Base-by-base conservation (phyloP, 2,329 filamentous ascomycete species). In the Akanthomyces muscarius region DNA sequence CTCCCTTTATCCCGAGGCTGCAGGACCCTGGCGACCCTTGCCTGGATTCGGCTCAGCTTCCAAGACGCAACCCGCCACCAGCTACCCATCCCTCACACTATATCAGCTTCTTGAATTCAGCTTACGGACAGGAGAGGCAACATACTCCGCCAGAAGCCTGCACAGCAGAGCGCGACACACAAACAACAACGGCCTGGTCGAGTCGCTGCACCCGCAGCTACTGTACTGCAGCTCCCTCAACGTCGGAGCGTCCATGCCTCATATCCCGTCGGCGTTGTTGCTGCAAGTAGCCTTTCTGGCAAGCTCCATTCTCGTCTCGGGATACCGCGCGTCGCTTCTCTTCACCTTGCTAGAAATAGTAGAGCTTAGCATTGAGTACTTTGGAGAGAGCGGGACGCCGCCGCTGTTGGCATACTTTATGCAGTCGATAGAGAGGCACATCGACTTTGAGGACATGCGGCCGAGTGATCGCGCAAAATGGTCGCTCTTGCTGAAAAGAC, bases 1-100 rank as follows among this genome's bases (percentile, higher is more conserved):
- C 30, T 87, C 90, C 71, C 86, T 89, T 67, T 87, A 87, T 1
- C 75, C 88, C 23, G 89, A 91, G 69, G 88, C 91, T 74, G 91
- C 89, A 89, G 86, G 89, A 66, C 85, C 87, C 1, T 92, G 89
- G 89, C 79, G 80, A 21, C 83, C 86, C 30, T 78, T 79, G 64
- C 68, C 71, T 4, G 76, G 73, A 3, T 78, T 79, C 55, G 75
- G 76, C 5, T 51, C 64, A 5, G 50, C 52, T 18, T 28, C 42
- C 21, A 33, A 54, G 16, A 18, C 50, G 8, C 60, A 56, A 5
- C 30, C 60, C 5, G 44, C 44, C n/a, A 47, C 60, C 28, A 54
- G 42, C 41, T 55, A 50, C 23, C 60, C 60, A 1, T 14, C 42
- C 21, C 60, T 56, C 42, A 48, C 51, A 28, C 21, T 62, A 36